Evolutionary conservation across 495 filamentous ascomycete species (phyloP), one percentile per base, ranked within the genome.

Genomic region (Trichodelitschia bisporula): DNA sequence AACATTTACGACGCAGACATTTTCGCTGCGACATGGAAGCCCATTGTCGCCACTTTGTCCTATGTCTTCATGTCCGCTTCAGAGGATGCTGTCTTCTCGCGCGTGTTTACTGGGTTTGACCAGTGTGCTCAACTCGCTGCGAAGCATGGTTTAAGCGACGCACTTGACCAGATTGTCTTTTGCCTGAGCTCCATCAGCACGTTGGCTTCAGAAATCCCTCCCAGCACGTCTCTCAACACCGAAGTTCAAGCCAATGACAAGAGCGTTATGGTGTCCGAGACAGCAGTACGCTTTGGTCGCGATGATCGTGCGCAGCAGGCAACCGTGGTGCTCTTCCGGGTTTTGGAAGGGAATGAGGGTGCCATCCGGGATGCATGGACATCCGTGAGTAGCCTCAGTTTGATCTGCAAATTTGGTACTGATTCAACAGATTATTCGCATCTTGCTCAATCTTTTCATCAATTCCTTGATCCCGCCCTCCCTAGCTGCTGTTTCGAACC

Each of bases 31-130:
- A 91, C 82, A 3, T 99, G 86, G 86, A 82, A 70, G 50, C 79
- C 86, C 4, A 75, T 95, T 36, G 62, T 99, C 9, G 79, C 89
- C 11, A 93, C 89, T 1, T 58, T 99, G 24, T 86, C 84, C 2
- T 99, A 93, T 45, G 86, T 95, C 11, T 99, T 99, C 53, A 83
- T 95, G 73, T 95, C 86, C 28, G 86, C 86, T 19, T 90, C 83
- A 2, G 86, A 99, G 40, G 89, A 99, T 51, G 80, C 84, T 8
- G 86, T 99, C 9, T 99, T 90, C 45, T 77, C 75, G 12, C 66
- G 86, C 26, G 74, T 99, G 14, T 77, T 92, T 27, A 73, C 77
- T 27, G 86, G 89, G 2, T 95, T 95, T 46, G 77, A 90, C 44
- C 84, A 99, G 46, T 93, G 86, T 44, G 82, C 86, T 17, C 72